Base-by-base conservation (phyloP, 2,329 filamentous ascomycete species). In the Teratosphaeria destructans region DNA sequence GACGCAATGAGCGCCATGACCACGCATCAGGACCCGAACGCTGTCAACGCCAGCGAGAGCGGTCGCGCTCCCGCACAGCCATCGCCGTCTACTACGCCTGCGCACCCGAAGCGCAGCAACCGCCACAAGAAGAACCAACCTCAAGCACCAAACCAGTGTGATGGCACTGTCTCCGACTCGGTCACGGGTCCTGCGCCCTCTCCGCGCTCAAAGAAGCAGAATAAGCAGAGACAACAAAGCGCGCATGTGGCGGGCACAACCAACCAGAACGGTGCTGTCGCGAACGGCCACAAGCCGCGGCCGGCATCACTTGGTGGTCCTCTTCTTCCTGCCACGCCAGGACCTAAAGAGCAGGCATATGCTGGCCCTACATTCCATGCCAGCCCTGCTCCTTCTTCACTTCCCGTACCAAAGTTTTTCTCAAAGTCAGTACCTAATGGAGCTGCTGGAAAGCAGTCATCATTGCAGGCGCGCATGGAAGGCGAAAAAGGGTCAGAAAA, bases 311-410 rank as follows among this genome's bases (percentile, higher is more conserved):
- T 68, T 58, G 69, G 74, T 80, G 54, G 73, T 74, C 55, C 74
- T 74, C 34, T 75, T 55, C 67, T 71, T 57, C 70, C 73, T 47
- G 70, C 71, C 54, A 75, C 74, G 7, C 77, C 78, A 37, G 69
- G 57, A 78, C 69, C 72, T 54, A 79, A 84, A 61, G 70, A 72
- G 62, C 70, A 73, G 62, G 85, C 87, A 54, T 99, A 96, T 75
- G 94, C 94, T 47, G 94, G 93, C 14, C 88, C 93, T 37, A 95
- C 91, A 5, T 99, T 97, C 73, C 92, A 96, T 74, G 89, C 91
- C 49, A 97, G 94, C 8, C 94, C 94, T 23, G 93, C 92, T 1
- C 88, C 94, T 0, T 95, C 91, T 8, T 86, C 90, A 27, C 79
- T 99, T 35, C 94, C 94, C 0, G 88, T 96, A 60, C 94, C 94